Percentiles rank a stretch among this genome's conserved stretches.
phyloP scores from a whole-genome alignment of 495 filamentous ascomycete species.

The Saxophila tyrrhenica region DNA sequence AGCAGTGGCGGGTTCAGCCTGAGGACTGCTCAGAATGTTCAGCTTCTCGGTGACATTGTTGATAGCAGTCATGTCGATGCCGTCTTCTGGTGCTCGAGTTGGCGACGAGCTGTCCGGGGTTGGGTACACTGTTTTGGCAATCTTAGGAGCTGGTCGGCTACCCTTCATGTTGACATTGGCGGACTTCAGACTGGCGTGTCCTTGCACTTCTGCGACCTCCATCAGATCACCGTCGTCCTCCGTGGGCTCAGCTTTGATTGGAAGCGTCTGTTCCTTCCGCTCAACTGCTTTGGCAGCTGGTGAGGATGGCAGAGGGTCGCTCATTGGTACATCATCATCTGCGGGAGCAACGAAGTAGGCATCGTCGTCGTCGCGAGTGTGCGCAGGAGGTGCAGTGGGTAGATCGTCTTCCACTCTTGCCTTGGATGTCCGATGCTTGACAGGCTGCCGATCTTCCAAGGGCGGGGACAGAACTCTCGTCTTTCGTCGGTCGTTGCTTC shows the following conservation, averaged over 20 bases:
- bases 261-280: constrained; percentile 45
- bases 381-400: constrained; percentile 32
- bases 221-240: constrained; percentile 64
- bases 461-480: constrained; percentile 70
- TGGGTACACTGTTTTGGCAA: constrained; percentile 51
- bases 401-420: constrained; percentile 10
- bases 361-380: constrained; percentile 43
- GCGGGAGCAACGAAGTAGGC: constrained; percentile 38
- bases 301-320: constrained; percentile 69
- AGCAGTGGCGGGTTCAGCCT: constrained; percentile 47
- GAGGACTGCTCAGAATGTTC: constrained; percentile 67
- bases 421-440: constrained; percentile 30
- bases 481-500: constrained; percentile 63
- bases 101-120: constrained; percentile 70
- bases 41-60: constrained; percentile 76
- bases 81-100: constrained; percentile 42
- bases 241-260: constrained; percentile 41
- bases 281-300: constrained; percentile 70
- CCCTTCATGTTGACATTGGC: constrained; percentile 78
- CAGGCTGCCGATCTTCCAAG: constrained; percentile 37
- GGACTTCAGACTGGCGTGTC: constrained; percentile 48
- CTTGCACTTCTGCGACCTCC: constrained; percentile 69
- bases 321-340: constrained; percentile 67
- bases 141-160: constrained; percentile 65
- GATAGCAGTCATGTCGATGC: constrained; percentile 75